Conservation (phyloP, 2,329 filamentous ascomycete species). For the Botrytis cinerea region DNA sequence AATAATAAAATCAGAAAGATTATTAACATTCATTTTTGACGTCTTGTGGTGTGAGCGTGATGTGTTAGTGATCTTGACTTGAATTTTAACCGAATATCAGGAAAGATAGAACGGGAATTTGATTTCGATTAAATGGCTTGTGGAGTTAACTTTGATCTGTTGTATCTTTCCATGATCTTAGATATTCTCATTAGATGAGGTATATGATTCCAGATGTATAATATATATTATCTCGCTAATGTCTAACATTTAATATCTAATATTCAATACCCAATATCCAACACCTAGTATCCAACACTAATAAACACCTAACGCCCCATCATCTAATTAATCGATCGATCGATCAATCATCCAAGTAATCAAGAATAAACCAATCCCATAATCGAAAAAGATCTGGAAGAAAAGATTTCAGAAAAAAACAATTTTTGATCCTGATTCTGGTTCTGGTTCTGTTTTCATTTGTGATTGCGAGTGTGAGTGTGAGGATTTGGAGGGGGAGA, state of each 20-base stretch:
- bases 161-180: not conserved
- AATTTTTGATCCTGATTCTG: too few relatives aligned
- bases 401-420: not conserved
- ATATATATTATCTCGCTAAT: too few relatives aligned
- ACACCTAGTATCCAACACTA: too few relatives aligned
- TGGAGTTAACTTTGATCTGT: too few relatives aligned
- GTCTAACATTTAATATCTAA: too few relatives aligned
- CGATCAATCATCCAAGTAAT: not conserved
- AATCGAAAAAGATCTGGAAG: not conserved
- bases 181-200: not conserved
- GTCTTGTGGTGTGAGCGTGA: not conserved
- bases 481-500: too few relatives aligned
- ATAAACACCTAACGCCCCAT: too few relatives aligned
- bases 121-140: not conserved
- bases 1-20: constrained; percentile 12
- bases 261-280: too few relatives aligned
- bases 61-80: not conserved
- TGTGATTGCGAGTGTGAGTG: not conserved
- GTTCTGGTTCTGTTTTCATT: not conserved
- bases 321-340: not conserved
- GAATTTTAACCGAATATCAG: too few relatives aligned
- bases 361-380: not conserved
- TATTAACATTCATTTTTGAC: not conserved
- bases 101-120: not conserved
- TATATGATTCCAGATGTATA: too few relatives aligned